These are phyloP conservation scores for Kwoniella botswanensis DNA, from an alignment of 768 basidiomycete genomes.

Conservation along the genomic window DNA sequence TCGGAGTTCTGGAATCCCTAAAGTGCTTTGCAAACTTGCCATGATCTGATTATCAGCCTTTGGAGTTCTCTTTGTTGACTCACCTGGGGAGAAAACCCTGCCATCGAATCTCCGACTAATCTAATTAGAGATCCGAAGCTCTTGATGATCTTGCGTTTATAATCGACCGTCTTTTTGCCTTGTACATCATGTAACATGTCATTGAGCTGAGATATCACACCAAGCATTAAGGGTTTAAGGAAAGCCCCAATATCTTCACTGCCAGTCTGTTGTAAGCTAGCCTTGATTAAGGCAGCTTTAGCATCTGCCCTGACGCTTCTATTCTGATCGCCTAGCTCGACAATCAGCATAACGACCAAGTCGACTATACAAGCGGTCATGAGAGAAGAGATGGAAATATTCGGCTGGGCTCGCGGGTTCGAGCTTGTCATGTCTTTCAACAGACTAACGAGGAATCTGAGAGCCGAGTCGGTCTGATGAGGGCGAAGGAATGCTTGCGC, in stretches of 20 bases:
- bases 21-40: constrained; percentile 90
- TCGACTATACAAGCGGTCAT: constrained; percentile 72
- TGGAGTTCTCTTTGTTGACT: constrained; percentile 31
- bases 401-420: constrained; percentile 15
- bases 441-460: constrained; percentile 42
- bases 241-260: constrained; percentile 63
- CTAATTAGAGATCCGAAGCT: constrained; percentile 75
- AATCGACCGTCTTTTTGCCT: constrained; percentile 71
- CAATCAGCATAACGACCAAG: constrained; percentile 74
- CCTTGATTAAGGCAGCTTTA: constrained; percentile 49
- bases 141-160: constrained; percentile 78
- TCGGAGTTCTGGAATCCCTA: constrained; percentile 74
- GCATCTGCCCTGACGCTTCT: constrained; percentile 62
- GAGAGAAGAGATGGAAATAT: constrained; percentile 34
- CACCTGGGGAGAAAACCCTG: constrained; percentile 85
- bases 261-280: constrained; percentile 50
- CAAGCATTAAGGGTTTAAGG: constrained; percentile 77
- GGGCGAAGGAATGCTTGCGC: constrained; percentile 45
- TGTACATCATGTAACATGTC: constrained; percentile 83
- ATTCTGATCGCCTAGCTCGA: constrained; percentile 76
- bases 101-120: constrained; percentile 73
- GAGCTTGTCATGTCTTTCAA: constrained; percentile 32
- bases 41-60: constrained; percentile 70
- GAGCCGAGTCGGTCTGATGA: constrained; percentile 19
- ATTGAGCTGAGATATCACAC: constrained; percentile 80